Conservation (phyloP, 371 early-diverging fungal species). For the Encephalitozoon cuniculi region DNA sequence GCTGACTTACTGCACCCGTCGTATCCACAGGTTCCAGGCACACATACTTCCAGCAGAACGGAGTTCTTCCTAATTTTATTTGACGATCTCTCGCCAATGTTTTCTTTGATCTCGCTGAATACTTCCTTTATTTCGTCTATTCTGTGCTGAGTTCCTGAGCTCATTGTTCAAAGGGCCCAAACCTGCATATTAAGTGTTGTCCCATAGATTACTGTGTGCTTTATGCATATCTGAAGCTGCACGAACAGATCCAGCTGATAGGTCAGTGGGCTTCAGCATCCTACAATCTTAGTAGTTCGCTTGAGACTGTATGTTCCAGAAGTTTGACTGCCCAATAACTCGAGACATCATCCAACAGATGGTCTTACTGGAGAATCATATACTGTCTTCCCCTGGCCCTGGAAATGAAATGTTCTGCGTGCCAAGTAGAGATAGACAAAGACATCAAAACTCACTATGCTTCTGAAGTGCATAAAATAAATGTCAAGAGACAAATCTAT, state of each 20-base stretch:
- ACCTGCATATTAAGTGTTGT: neutral
- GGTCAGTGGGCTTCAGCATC: neutral
- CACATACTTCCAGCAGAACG: neutral
- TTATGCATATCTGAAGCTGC: neutral
- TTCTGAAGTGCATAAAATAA: slow-evolving; percentile 30
- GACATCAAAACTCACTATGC: slow-evolving; percentile 18
- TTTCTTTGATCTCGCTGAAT: neutral
- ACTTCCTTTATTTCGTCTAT: neutral
- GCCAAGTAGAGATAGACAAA: slow-evolving; percentile 28
- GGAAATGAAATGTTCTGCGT: slow-evolving; percentile 34
- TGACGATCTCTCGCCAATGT: neutral
- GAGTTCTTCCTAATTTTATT: neutral
- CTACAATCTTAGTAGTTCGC: neutral
- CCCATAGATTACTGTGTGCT: neutral
- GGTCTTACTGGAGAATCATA: neutral
- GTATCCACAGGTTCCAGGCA: neutral
- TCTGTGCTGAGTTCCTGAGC: neutral
- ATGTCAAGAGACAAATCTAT: slow-evolving; percentile 42
- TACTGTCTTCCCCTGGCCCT: neutral
- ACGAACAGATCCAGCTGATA: neutral
- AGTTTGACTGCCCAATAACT: neutral
- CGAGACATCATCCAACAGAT: neutral
- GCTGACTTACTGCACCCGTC: neutral
- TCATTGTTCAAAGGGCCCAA: neutral
- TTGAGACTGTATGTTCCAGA: neutral